Conservation (phyloP, 805 yeast species). For the Vanderwaltozyma verrucispora region DNA sequence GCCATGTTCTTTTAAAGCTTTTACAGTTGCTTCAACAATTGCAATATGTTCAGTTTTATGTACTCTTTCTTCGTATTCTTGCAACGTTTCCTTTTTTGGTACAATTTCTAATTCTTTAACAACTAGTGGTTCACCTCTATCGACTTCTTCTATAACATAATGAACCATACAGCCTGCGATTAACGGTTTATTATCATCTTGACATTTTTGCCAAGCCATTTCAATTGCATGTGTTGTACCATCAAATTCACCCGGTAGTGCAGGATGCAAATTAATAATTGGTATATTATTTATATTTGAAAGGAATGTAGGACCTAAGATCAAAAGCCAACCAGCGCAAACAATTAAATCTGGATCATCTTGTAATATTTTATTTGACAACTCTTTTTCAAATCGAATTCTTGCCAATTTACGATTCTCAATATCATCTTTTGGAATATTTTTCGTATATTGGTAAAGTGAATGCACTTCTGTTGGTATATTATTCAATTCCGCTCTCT, state of each 20-base stretch:
- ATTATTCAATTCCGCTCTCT: conserved; percentile 57
- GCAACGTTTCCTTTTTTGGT: conserved; percentile 60
- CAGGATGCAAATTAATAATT: conserved; percentile 92
- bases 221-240: conserved; percentile 92
- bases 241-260: conserved; percentile 93
- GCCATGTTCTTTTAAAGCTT: conserved; percentile 33
- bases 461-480: conserved; percentile 70
- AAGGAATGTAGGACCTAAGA: conserved; percentile 69
- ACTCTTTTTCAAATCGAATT: conserved; percentile 62
- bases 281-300: conserved; percentile 56
- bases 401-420: conserved; percentile 52
- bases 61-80: conserved; percentile 70
- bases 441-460: conserved; percentile 63
- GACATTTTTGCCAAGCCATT: conserved; percentile 93
- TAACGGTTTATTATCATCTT: conserved; percentile 45
- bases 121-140: conserved; percentile 80
- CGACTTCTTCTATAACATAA: conserved; percentile 92
- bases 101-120: conserved; percentile 66
- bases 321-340: conserved; percentile 98
- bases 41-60: conserved; percentile 82
- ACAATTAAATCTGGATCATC: conserved; percentile 77
- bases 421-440: conserved; percentile 58
- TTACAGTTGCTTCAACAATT: conserved; percentile 81
- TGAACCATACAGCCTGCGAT: conserved; percentile 96
- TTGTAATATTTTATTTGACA: conserved; percentile 55